Evolutionary conservation across 208 protist species (phyloP), one percentile per base, ranked within the genome.

Genomic region (Trypanosoma brucei): DNA sequence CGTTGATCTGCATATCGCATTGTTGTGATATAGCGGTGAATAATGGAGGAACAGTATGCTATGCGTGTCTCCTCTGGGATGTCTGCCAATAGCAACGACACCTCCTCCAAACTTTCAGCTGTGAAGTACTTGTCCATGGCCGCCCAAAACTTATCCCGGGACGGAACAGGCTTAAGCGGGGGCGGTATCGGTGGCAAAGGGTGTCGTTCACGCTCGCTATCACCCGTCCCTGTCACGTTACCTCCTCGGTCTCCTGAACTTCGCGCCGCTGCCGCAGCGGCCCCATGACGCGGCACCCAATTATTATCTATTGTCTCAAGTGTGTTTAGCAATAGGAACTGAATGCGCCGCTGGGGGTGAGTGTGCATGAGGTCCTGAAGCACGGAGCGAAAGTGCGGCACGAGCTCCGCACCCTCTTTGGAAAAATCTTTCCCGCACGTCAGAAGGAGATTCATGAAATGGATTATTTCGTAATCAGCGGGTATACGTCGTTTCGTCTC

Each of bases 401-500:
- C 57, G 11, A 72, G 61, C 36, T 88, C 81, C 40, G 79, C 68
- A 51, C 80, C 83, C 22, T 67, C 51, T 11, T 45, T 66, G 56
- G 71, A 72, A 38, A 92, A 66, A 53, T 87, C 50, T 57, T 80
- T 78, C 0, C 85, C 88, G 55, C 79, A 88, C 50, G 78, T 86
- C 62, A 78, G 56, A 61, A 92, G 76, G 37, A 95, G 81, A 59
- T 91, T 76, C 77, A 92, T 88, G 59, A 95, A 95, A 65, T 86
- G 78, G 55, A 78, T 77, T 11, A 90, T 49, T 55, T 81, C 75
- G 76, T 89, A 84, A 50, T 91, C 88, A 5, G 84, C 72, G 2
- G 76, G 73, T 44, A 87, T 66, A 42, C 81, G 83, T 30, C 83
- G 83, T 35, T 76, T 79, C 31, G 72, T 68, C 48, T 83, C 76